Evolutionary conservation across 1,139 yeast species (phyloP), one percentile per base, ranked within the genome.

Genomic region (Yamadazyma friedrichii): DNA sequence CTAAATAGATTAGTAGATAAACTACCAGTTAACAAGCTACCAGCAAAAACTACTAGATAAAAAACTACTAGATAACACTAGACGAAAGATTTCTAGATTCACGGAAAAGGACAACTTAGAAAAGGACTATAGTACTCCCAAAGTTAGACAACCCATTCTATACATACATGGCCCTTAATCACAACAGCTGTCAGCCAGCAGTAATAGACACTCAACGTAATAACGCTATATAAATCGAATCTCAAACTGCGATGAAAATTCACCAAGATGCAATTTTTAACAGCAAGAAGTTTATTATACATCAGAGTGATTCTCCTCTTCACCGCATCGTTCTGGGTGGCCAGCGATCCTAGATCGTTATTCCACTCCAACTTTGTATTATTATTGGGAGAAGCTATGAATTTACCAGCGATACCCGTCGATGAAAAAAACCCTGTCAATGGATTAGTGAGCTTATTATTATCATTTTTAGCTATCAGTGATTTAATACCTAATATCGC

Each of bases 401-500:
- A 72, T 49, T 65, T 76, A 36, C 81, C 79, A 25, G 53, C 67
- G 46, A 57, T 74, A 46, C 56, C 67, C 48, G 61, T 68, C 42
- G 67, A 73, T 55, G 59, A 67, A 36, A 57, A 63, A 22, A 75
- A 78, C 47, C 81, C 82, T 15, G 67, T 78, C 36, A 62, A 76
- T 43, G 85, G 88, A 2, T 39, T 78, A 3, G 52, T 79, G 30
- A 70, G 80, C 1, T 43, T 80, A 6, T 50, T 78, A 4, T 59
- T 82, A 31, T 60, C 63, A 0, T 49, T 74, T 2, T 50, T 70
- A 33, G 79, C 80, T 0, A 12, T 81, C 4, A 54, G 68, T 22
- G 94, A 84, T 55, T 55, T 83, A 43, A 64, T 81, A 12, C 86
- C 88, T 6, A 58, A 82, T 28, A 42, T 80, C 36, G 84, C 81